Base-by-base conservation (phyloP, 352 stramenopile genomes). In the Pythium aphanidermatum region DNA sequence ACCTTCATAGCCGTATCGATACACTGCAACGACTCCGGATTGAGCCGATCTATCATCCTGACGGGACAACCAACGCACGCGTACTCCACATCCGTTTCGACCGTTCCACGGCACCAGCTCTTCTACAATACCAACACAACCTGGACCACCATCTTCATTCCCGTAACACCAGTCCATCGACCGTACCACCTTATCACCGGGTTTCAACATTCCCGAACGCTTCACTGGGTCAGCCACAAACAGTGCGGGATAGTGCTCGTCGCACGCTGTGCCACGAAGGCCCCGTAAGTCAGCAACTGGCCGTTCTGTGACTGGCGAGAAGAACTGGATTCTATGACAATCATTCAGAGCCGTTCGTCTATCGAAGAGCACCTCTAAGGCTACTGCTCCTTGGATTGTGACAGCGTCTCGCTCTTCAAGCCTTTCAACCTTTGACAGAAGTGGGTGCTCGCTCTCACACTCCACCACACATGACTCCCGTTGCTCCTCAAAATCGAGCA, bases 321-420 rank as follows among this genome's bases (percentile, higher is more conserved):
- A 37, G 21, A 58, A 58, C 4, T 43, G 30, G 12, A 63, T 24
- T 5, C 27, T 32, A 30, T 56, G 56, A 1, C 10, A 46, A 32
- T 65, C 45, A n/a, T 43, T 29, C 13, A 92, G n/a, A 19, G 63
- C 68, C 4, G 72, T 86, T 1, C 56, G 64, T 13, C 58, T 61
- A 51, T 92, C 79, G 46, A 92, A 82, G 19, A 65, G 68, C 20
- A 92, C 68, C 47, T 92, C 79, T 14, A 91, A 47, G 19, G 73
- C 75, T 10, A 81, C 31, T 12, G 79, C 79, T 16, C 63, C 68
- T n/a, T 57, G 41, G 11, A 88, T 62, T 4, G 46, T 36, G 19
- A 88, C 54, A 5, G 16, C 63, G 26, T 68, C 53, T 31, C 7
- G 14, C 17, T 39, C 27, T 6, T 17, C 44, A 47, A 16, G 9